A percentile compares a stretch with the other conserved stretches of the same genome.
Conservation (phyloP, 2,329 filamentous ascomycete genomes). For the Blastomyces parvus region DNA sequence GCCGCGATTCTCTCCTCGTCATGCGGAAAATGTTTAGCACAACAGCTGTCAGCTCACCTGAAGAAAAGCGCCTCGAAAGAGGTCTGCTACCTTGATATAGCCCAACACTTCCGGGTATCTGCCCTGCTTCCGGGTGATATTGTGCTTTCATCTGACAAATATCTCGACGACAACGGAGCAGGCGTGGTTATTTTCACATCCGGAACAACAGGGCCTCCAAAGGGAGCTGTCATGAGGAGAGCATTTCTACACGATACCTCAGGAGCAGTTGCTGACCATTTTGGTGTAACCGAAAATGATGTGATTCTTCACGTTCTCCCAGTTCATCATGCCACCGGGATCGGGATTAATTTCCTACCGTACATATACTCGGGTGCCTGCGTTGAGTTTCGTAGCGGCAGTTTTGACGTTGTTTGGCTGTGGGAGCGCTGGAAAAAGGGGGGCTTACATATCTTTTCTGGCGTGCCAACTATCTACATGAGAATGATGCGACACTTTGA, state of each 20-base stretch:
- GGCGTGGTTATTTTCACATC: slow-evolving; percentile 30
- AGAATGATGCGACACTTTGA: slow-evolving; percentile 16
- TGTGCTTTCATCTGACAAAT: slow-evolving; percentile 19
- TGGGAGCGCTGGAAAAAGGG: slow-evolving; percentile 15
- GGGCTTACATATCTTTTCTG: slow-evolving; percentile 12
- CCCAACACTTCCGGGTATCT: not conserved
- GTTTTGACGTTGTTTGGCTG: slow-evolving; percentile 11
- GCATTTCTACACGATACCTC: slow-evolving; percentile 14
- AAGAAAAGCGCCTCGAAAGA: slow-evolving; percentile 18
- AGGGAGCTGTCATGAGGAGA: slow-evolving; percentile 31
- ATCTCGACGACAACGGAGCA: slow-evolving; percentile 21
- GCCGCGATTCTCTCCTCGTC: slow-evolving; percentile 33
- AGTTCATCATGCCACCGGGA: slow-evolving; percentile 13
- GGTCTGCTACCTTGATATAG: slow-evolving; percentile 9
- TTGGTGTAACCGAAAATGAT: slow-evolving; percentile 21
- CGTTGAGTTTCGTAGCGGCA: slow-evolving; percentile 13
- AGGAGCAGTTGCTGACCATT: slow-evolving; percentile 14
- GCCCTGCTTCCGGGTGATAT: slow-evolving; percentile 11
- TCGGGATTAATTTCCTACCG: slow-evolving; percentile 16
- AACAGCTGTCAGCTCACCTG: slow-evolving; percentile 26
- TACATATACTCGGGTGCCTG: slow-evolving; percentile 14
- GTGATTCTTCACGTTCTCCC: slow-evolving; percentile 26
- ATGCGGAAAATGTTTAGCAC: slow-evolving; percentile 20
- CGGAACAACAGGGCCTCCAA: slow-evolving; percentile 40
- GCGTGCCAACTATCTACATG: slow-evolving; percentile 15